A percentile compares a stretch with the other conserved stretches of the same genome.
These are phyloP conservation scores for Lentinula sp. DNA, from an alignment of 768 basidiomycete species.

Conservation along the genomic window DNA sequence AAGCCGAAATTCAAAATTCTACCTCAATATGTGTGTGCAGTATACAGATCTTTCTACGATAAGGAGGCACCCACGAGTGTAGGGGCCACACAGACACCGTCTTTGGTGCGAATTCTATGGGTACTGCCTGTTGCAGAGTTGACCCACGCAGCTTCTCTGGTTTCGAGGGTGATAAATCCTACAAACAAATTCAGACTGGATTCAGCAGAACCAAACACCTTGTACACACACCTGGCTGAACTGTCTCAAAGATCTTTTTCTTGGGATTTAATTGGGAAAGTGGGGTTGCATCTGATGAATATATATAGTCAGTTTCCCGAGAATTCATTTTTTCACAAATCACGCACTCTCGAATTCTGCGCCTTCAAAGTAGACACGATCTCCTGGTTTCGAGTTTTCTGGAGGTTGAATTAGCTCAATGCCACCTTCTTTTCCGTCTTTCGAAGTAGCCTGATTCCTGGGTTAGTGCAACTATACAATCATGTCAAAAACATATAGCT, in stretches of 20 bases:
- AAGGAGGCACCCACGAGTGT: slow-evolving; percentile 87
- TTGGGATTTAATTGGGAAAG: slow-evolving; percentile 91
- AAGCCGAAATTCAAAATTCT: no score
- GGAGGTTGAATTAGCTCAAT: slow-evolving; percentile 93
- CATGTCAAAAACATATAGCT: slow-evolving; percentile 15
- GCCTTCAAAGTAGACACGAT: slow-evolving; percentile 94
- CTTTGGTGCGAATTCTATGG: slow-evolving; percentile 82
- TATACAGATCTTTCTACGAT: slow-evolving; percentile 44
- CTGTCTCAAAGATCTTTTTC: slow-evolving; percentile 97
- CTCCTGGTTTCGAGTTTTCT: slow-evolving; percentile 79
- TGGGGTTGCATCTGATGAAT: slow-evolving; percentile 48
- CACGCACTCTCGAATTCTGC: slow-evolving; percentile 71
- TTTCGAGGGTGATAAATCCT: slow-evolving; percentile 88
- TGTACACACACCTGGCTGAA: slow-evolving; percentile 70
- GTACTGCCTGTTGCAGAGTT: slow-evolving; percentile 73
- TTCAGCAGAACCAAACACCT: neutral
- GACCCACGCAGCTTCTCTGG: slow-evolving; percentile 88
- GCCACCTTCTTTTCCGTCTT: slow-evolving; percentile 84
- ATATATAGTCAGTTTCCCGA: neutral
- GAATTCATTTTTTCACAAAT: neutral
- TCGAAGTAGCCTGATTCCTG: slow-evolving; percentile 69
- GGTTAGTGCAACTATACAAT: slow-evolving; percentile 3
- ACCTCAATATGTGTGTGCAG: no score
- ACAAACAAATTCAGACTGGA: neutral
- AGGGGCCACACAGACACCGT: slow-evolving; percentile 76